Evolutionary conservation across 768 basidiomycete genomes (phyloP), one percentile per base, ranked within the genome.

Genomic region (Collybia sp.): DNA sequence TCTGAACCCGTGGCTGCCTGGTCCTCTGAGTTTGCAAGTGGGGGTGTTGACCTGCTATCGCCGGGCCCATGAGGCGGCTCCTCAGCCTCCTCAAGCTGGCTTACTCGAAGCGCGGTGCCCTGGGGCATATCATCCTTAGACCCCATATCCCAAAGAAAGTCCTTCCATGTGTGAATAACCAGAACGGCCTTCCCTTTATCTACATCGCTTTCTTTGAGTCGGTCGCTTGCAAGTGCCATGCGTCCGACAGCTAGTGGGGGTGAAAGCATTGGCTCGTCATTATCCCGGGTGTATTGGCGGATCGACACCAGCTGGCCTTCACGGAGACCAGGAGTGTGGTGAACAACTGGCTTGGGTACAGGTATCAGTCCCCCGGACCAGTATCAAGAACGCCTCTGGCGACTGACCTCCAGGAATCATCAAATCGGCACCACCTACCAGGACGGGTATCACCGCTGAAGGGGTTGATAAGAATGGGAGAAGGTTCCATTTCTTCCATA

Each of bases 361-460:
- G 42, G 47, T 40, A 44, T 45, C 35, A 46, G 47, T 31, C 42
- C 17, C 3, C 35, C 13, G 10, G 17, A n/a, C 13, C 35, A 37
- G 17, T 15, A 18, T 39, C 31, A 25, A 32, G 25, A 15, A 18
- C 2, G 32, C 12, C 31, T 12, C 30, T 31, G 33, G 36, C 8
- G 25, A 69, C 82, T 58, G 58, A 85, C 87, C 86, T 63, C 89
- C 90, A 3, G 90, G 88, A 30, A 87, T 81, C 88, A 93, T 92
- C 6, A 93, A 75, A 66, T 93, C 89, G 0, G 90, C 88, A n/a
- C 91, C 90, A 9, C 79, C 79, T 2, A 80, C 67, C 11, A 93
- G 73, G 18, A 83, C 71, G 1, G 83, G 83, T 32, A 91, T 77
- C 20, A 90, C 89, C 10, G 78, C 65, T 1, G 77, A 60, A 2